Evolutionary conservation across 768 basidiomycete species (phyloP).

Genomic region (Termitomyces sp.): DNA sequence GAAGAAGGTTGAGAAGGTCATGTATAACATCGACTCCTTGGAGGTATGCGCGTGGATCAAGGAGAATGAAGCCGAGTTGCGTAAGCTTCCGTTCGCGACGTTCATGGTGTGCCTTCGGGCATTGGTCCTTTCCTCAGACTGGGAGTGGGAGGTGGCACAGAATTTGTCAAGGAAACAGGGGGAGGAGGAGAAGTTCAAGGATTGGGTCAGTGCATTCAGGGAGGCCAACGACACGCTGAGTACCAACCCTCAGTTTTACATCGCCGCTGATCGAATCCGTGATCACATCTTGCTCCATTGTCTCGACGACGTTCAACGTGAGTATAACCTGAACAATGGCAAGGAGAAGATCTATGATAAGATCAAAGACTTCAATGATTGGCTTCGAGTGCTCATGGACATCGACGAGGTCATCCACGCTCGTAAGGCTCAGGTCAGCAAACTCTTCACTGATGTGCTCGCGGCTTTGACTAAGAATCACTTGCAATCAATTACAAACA

Average conservation of each 20-base stretch:
- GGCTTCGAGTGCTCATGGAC: background rate
- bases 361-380: background rate
- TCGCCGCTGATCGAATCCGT: too few relatives aligned
- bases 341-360: background rate
- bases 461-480: too few relatives aligned
- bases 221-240: background rate
- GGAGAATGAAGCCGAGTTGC: too few relatives aligned
- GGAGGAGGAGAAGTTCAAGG: background rate
- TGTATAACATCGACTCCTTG: too few relatives aligned
- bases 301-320: too few relatives aligned
- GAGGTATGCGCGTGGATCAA: too few relatives aligned
- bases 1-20: too few relatives aligned
- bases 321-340: too few relatives aligned
- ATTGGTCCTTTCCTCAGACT: background rate
- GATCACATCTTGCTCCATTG: background rate
- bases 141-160: background rate
- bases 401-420: background rate
- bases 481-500: too few relatives aligned
- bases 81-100: too few relatives aligned
- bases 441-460: too few relatives aligned
- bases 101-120: background rate
- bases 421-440: background rate
- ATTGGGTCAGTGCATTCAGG: background rate
- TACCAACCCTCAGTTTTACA: too few relatives aligned
- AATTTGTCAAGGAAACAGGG: background rate